A percentile compares a stretch with the other conserved stretches of the same genome.
phyloP scores from a whole-genome alignment of 1,284 basidiomycete species.

The Pseudozyma pruni region DNA sequence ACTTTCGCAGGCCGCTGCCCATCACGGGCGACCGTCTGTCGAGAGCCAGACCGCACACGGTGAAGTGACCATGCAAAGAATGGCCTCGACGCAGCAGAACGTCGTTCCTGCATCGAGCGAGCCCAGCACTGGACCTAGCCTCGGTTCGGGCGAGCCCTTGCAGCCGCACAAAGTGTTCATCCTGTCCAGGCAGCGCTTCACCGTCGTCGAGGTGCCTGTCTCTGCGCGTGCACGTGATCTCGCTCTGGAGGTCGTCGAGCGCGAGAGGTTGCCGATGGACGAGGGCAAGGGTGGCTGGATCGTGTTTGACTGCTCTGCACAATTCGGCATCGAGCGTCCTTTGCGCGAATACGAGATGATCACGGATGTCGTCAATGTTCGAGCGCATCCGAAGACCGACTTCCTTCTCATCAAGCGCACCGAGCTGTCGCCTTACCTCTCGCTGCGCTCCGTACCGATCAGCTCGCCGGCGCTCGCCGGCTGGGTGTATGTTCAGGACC shows the following conservation, averaged over 20 bases:
- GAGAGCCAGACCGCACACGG: constrained; percentile 2
- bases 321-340: constrained; percentile 63
- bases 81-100: constrained; percentile 3
- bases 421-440: constrained; percentile 57
- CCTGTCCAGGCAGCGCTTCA: constrained; percentile 53
- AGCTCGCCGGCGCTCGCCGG: constrained; percentile 60
- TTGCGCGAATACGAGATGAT: constrained; percentile 65
- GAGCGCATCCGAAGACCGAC: constrained; percentile 45
- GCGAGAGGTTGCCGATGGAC: constrained; percentile 50
- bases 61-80: constrained; percentile 18
- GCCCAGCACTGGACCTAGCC: neutral
- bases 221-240: constrained; percentile 56
- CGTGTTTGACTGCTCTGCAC: constrained; percentile 58
- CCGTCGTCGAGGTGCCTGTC: constrained; percentile 43
- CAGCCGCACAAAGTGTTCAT: constrained; percentile 54
- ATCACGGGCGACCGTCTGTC: constrained; percentile 22
- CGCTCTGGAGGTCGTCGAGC: constrained; percentile 48
- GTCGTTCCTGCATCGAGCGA: constrained; percentile 12
- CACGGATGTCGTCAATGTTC: constrained; percentile 51
- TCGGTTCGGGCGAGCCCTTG: constrained; percentile 5
- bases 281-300: constrained; percentile 60
- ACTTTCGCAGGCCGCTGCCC: constrained; percentile 21
- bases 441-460: constrained; percentile 50
- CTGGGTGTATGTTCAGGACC: constrained; percentile 60
- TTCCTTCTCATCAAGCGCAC: constrained; percentile 62